A percentile compares a stretch with the other conserved stretches of the same genome.
phyloP scores from a whole-genome alignment of 139 green algal species.

The Marvania coccoides region DNA sequence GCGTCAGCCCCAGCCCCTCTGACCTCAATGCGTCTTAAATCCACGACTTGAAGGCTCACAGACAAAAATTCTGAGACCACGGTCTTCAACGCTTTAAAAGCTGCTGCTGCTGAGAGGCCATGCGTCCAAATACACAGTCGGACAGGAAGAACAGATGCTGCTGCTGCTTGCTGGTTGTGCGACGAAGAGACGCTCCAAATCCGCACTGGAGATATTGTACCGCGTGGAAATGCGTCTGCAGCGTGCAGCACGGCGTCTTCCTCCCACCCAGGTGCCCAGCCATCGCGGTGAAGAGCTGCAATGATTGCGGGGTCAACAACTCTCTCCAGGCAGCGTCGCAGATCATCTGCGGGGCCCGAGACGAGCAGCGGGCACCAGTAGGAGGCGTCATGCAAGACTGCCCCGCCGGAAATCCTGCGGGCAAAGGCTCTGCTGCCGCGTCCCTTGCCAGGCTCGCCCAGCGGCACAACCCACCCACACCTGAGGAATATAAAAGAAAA shows the following conservation, averaged over 20 bases:
- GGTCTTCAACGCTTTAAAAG: not conserved
- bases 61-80: no score
- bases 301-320: conserved; percentile 10
- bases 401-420: conserved; percentile 16
- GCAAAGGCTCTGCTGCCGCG: conserved; percentile 49
- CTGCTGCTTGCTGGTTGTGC: not conserved
- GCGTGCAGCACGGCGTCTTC: conserved; percentile 21
- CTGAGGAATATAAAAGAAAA: conserved; percentile 19
- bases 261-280: conserved; percentile 9
- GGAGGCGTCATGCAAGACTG: conserved; percentile 55
- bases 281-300: not conserved
- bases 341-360: conserved; percentile 12
- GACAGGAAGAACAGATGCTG: not conserved
- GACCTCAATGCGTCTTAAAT: conserved; percentile 17
- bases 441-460: conserved; percentile 35
- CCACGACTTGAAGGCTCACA: not conserved
- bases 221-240: conserved; percentile 4
- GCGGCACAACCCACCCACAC: conserved; percentile 49
- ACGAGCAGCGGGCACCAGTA: conserved; percentile 59
- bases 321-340: conserved; percentile 19
- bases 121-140: conserved; percentile 17
- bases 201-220: conserved; percentile 22
- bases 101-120: not conserved
- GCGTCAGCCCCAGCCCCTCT: not conserved
- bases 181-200: conserved; percentile 11